Percentiles rank a stretch among this genome's conserved stretches.
phyloP scores from a whole-genome alignment of 164 flowering plant genomes.

The Brasenia schreberi region DNA sequence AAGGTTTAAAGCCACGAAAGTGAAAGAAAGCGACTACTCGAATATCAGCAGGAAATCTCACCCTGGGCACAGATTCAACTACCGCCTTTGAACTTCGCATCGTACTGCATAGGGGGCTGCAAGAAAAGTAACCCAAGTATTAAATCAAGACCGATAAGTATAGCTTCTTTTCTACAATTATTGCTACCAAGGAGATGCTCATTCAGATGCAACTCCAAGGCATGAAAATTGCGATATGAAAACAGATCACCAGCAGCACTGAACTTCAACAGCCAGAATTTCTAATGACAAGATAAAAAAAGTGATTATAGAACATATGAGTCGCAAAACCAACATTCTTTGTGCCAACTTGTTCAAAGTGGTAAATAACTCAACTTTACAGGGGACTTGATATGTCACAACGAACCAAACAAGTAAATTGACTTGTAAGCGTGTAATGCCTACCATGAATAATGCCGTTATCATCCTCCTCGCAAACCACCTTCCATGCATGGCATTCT shows the following conservation, averaged over 20 bases:
- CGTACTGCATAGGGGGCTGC: slow-evolving; percentile 71
- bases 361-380: background rate
- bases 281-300: background rate
- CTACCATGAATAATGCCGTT: slow-evolving; percentile 81
- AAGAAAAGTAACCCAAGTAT: slow-evolving; percentile 1
- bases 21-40: too few species aligned
- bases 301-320: background rate
- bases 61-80: slow-evolving; percentile 8
- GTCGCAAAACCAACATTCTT: too few species aligned
- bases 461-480: slow-evolving; percentile 83
- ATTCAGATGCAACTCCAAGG: too few species aligned
- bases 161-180: too few species aligned
- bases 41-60: background rate
- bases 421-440: background rate
- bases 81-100: slow-evolving; percentile 42
- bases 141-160: too few species aligned
- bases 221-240: too few species aligned
- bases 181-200: too few species aligned
- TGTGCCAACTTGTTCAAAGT: background rate
- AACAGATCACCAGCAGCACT: too few species aligned
- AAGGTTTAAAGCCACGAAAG: too few species aligned
- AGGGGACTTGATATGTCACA: background rate
- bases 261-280: background rate
- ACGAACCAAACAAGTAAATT: background rate
- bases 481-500: slow-evolving; percentile 72